Percentiles rank a stretch among this genome's conserved stretches.
These are phyloP conservation scores for Tolypocladium sp. DNA, from an alignment of 2,329 filamentous ascomycete species.

Conservation along the genomic window DNA sequence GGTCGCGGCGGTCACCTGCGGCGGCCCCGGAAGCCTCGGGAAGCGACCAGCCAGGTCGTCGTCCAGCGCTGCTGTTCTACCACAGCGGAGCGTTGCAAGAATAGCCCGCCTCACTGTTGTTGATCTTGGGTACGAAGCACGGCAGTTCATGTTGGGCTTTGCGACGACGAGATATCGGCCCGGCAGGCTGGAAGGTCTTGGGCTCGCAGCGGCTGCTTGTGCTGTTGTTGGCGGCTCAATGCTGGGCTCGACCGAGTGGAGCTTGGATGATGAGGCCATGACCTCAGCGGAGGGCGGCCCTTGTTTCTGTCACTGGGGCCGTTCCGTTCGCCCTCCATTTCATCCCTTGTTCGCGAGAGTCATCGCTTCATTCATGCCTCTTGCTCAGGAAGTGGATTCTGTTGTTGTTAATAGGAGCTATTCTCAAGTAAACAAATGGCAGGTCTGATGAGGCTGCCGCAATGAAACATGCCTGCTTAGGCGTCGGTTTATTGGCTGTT, in stretches of 20 bases:
- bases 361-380: no score
- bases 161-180: not conserved
- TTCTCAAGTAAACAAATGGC: not conserved
- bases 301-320: not conserved
- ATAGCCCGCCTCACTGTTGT: not conserved
- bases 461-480: not conserved
- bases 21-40: not conserved
- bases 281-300: not conserved
- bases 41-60: not conserved
- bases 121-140: not conserved
- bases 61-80: not conserved
- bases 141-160: not conserved
- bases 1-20: not conserved
- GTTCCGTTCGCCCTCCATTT: no score
- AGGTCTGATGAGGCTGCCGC: not conserved
- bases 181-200: not conserved
- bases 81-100: not conserved
- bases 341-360: no score
- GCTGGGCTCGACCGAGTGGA: not conserved
- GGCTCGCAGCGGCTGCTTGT: not conserved
- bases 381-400: no score
- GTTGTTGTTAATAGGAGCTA: not conserved
- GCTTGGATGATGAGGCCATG: conserved; percentile 2
- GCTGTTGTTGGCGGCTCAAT: not conserved
- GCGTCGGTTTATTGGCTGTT: not conserved